A percentile compares a stretch with the other conserved stretches of the same genome.
Conservation (phyloP, 2,329 filamentous ascomycete species). For the Trichoderma koningii region DNA sequence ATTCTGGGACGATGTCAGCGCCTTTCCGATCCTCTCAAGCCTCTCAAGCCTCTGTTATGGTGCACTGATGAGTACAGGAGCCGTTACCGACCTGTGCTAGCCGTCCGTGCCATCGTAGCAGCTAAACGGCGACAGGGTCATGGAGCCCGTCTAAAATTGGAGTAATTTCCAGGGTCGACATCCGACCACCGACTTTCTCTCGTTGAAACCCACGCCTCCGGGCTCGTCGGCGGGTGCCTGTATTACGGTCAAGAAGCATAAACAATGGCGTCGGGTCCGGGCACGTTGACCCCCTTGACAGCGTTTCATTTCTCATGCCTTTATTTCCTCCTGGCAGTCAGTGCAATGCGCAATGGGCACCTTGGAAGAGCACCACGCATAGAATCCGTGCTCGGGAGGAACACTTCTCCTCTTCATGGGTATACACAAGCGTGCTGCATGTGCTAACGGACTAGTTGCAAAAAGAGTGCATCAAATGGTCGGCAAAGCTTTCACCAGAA, state of each 20-base stretch:
- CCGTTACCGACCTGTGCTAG: slow-evolving; percentile 2
- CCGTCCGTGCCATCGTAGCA: background rate
- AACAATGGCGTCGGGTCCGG: background rate
- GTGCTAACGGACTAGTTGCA: slow-evolving; percentile 6
- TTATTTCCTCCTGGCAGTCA: background rate
- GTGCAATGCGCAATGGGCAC: background rate
- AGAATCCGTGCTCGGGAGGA: slow-evolving; percentile 10
- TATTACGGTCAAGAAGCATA: background rate
- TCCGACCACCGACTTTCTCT: background rate
- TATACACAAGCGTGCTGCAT: background rate
- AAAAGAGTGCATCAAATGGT: slow-evolving; percentile 5
- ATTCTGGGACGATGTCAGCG: slow-evolving; percentile 23
- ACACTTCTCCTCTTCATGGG: slow-evolving; percentile 1
- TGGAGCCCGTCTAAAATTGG: slow-evolving; percentile 27
- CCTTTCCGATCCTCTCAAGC: slow-evolving; percentile 16
- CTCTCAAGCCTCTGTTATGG: background rate
- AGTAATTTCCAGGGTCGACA: slow-evolving; percentile 16
- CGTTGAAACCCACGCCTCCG: background rate
- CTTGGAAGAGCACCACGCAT: background rate
- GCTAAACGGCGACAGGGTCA: slow-evolving; percentile 8
- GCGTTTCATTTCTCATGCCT: slow-evolving; percentile 16
- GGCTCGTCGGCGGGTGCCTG: slow-evolving; percentile 1
- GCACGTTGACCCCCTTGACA: background rate
- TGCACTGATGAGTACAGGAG: slow-evolving; percentile 11
- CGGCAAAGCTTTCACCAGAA: slow-evolving; percentile 5